phyloP scores from a whole-genome alignment of 2,329 filamentous ascomycete genomes.

The Fusarium sororula region DNA sequence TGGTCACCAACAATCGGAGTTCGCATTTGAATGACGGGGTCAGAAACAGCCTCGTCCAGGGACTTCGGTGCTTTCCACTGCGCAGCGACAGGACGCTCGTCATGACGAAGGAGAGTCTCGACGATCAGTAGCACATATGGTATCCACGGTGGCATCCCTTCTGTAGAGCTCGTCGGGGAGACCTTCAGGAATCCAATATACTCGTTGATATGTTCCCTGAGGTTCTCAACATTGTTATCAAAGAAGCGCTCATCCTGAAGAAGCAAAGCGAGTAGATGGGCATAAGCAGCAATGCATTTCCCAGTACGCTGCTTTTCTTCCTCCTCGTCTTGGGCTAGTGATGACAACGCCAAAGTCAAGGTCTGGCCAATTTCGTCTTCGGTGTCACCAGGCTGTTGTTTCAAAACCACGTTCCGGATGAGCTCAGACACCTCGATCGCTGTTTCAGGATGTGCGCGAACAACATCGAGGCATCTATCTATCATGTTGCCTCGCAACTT shows the following conservation, averaged over 20 bases:
- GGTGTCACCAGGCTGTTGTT: constrained; percentile 64
- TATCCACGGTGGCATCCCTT: constrained; percentile 91
- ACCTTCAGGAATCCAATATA: constrained; percentile 84
- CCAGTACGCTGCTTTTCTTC: constrained; percentile 72
- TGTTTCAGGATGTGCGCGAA: constrained; percentile 85
- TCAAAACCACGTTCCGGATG: constrained; percentile 75
- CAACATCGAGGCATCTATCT: constrained; percentile 88
- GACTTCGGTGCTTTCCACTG: constrained; percentile 70
- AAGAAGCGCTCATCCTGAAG: constrained; percentile 87
- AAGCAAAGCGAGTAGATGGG: constrained; percentile 88
- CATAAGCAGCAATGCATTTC: constrained; percentile 81
- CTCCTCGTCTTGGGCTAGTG: constrained; percentile 68
- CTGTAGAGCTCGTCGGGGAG: constrained; percentile 69
- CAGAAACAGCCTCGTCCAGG: constrained; percentile 58
- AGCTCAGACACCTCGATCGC: constrained; percentile 93
- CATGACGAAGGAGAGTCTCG: constrained; percentile 89
- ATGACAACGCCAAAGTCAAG: constrained; percentile 83
- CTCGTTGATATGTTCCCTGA: constrained; percentile 79
- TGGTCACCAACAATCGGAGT: constrained; percentile 66
- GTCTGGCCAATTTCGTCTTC: constrained; percentile 82
- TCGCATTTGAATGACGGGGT: constrained; percentile 68
- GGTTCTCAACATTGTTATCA: constrained; percentile 73
- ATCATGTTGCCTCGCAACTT: constrained; percentile 81
- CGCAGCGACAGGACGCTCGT: constrained; percentile 80
- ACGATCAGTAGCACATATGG: constrained; percentile 89